These are phyloP conservation scores for Acanthamoeba lenticulata DNA, from an alignment of 208 protist species.

Conservation along the genomic window DNA sequence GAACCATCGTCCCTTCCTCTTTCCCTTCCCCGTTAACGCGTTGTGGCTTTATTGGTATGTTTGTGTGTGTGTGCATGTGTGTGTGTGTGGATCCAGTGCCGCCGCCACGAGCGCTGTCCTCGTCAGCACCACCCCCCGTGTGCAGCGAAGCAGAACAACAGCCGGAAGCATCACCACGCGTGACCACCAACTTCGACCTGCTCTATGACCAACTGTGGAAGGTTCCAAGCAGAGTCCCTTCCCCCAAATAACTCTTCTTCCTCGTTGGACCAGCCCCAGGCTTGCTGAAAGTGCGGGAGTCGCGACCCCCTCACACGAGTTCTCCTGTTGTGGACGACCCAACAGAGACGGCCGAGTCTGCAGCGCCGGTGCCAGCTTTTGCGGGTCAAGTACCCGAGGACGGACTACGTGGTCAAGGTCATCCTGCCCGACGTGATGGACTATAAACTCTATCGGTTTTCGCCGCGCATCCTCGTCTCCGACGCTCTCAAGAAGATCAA, in stretches of 20 bases:
- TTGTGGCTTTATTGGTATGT: too few species aligned
- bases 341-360: not conserved
- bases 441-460: not conserved
- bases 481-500: constrained; percentile 45
- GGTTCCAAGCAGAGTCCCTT: not conserved
- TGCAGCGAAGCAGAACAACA: not conserved
- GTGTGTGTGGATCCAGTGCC: not conserved
- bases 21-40: too few species aligned
- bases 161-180: not conserved
- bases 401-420: constrained; percentile 8
- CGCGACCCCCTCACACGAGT: too few species aligned
- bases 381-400: constrained; percentile 13
- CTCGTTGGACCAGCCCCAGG: not conserved
- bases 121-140: not conserved
- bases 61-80: not conserved
- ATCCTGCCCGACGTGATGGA: constrained; percentile 31
- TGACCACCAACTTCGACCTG: not conserved
- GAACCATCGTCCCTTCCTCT: too few species aligned
- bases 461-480: constrained; percentile 28
- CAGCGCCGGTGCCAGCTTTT: constrained; percentile 35
- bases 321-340: too few species aligned
- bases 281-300: not conserved
- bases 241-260: not conserved
- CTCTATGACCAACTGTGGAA: constrained; percentile 16
- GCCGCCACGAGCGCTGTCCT: not conserved